These are phyloP conservation scores for Cytospora piceae DNA, from an alignment of 2,329 filamentous ascomycete species.

Conservation along the genomic window DNA sequence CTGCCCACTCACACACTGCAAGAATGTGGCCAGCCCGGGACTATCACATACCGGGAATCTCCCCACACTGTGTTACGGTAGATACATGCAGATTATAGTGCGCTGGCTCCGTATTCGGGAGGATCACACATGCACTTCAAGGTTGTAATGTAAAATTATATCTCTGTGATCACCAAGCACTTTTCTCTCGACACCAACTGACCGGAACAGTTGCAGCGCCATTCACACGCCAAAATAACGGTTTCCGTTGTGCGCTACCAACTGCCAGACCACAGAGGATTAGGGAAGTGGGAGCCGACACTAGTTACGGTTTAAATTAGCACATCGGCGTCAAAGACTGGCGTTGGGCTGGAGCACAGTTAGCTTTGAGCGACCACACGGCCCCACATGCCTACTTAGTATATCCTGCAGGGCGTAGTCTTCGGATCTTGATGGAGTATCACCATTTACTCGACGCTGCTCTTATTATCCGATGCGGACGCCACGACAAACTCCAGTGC, in stretches of 20 bases:
- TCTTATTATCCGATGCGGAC: neutral
- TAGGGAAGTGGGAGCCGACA: neutral
- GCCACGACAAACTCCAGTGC: neutral
- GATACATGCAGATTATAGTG: neutral
- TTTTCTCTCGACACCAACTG: neutral
- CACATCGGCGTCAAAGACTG: neutral
- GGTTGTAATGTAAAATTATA: too few species aligned
- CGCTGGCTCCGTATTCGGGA: neutral
- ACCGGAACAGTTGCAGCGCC: neutral
- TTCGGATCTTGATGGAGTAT: too few species aligned
- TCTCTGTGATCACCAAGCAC: too few species aligned
- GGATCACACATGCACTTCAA: too few species aligned
- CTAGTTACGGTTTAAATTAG: neutral
- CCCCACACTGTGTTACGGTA: neutral
- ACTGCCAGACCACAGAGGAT: neutral
- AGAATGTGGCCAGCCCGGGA: neutral
- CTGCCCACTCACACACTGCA: neutral
- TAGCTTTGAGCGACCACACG: neutral
- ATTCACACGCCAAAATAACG: conserved; percentile 2
- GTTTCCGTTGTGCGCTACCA: neutral
- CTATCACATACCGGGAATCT: neutral
- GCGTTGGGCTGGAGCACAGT: conserved; percentile 4
- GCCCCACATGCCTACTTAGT: conserved; percentile 13
- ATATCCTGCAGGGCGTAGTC: too few species aligned
- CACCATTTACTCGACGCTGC: too few species aligned